Evolutionary conservation across 1,139 yeast genomes (phyloP).

Genomic region (Pneumocystis murina): DNA sequence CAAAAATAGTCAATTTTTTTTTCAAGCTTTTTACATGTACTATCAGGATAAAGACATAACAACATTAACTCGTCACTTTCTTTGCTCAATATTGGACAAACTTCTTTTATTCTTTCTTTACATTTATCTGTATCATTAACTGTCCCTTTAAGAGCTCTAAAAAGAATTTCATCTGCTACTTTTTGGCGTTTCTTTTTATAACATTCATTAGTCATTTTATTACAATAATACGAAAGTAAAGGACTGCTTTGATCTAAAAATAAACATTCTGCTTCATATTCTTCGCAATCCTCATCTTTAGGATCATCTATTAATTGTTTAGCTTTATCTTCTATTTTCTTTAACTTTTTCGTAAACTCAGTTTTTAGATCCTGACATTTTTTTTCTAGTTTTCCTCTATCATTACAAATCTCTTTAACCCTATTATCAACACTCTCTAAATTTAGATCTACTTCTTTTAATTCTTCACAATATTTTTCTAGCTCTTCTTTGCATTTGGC

Average conservation of each 20-base stretch:
- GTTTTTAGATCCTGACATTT: not conserved
- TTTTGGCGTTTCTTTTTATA: not conserved
- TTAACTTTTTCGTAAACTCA: not conserved
- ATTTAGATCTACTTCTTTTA: not conserved
- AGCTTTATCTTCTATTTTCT: not conserved
- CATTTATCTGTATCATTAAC: not conserved
- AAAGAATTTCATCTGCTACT: not conserved
- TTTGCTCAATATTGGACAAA: not conserved
- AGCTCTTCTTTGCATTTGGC: not conserved
- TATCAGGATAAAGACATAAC: not conserved
- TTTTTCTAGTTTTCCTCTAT: not conserved
- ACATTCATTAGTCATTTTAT: not conserved
- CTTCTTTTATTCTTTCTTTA: not conserved
- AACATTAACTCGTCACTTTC: not conserved
- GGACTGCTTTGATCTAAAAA: not conserved
- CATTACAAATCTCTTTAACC: not conserved
- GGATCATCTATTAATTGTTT: not conserved
- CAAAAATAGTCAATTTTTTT: not conserved
- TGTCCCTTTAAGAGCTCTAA: not conserved
- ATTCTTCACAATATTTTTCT: not conserved
- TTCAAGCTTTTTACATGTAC: not conserved
- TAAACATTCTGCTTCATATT: not conserved
- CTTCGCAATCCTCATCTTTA: not conserved
- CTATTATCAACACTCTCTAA: not conserved
- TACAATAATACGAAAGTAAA: not conserved